phyloP scores from a whole-genome alignment of 345 rosid genomes.

The Clarkia xantiana region DNA sequence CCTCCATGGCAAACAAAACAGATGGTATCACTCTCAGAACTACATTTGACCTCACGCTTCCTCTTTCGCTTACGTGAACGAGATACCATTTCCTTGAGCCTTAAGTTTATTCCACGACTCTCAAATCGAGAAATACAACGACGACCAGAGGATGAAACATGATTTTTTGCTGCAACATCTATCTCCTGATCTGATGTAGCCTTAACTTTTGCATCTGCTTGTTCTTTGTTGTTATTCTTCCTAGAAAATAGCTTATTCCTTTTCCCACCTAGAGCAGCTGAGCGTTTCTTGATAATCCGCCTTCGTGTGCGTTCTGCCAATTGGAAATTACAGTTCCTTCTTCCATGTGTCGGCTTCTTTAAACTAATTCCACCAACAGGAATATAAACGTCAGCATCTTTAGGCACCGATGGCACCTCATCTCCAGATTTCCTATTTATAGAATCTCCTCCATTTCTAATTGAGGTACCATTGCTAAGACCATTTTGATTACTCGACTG shows the following conservation, averaged over 20 bases:
- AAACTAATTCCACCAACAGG: conserved; percentile 4
- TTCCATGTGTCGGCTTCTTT: conserved; percentile 4
- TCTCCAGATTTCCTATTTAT: conserved; percentile 4
- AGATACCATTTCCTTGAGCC: conserved; percentile 20
- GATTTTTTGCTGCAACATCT: conserved; percentile 4
- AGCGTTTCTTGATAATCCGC: conserved; percentile 3
- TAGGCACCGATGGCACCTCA: not conserved
- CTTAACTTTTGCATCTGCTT: conserved; percentile 5
- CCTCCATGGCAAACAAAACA: conserved; percentile 26
- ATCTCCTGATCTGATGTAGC: conserved; percentile 4
- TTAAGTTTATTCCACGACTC: conserved; percentile 7
- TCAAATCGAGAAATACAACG: conserved; percentile 5
- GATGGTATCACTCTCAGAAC: conserved; percentile 16
- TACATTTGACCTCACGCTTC: conserved; percentile 8
- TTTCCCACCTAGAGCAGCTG: conserved; percentile 6
- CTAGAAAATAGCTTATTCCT: conserved; percentile 9
- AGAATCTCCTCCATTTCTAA: conserved; percentile 6
- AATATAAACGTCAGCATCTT: conserved; percentile 5
- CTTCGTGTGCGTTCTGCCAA: conserved; percentile 4
- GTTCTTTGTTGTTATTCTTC: conserved; percentile 5
- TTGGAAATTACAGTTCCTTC: conserved; percentile 3
- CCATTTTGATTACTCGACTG: conserved; percentile 3
- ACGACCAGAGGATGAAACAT: conserved; percentile 4
- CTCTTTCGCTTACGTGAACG: conserved; percentile 19
- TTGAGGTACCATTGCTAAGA: not conserved